phyloP scores from a whole-genome alignment of 2,329 filamentous ascomycete species.

The Penicillium paneum region DNA sequence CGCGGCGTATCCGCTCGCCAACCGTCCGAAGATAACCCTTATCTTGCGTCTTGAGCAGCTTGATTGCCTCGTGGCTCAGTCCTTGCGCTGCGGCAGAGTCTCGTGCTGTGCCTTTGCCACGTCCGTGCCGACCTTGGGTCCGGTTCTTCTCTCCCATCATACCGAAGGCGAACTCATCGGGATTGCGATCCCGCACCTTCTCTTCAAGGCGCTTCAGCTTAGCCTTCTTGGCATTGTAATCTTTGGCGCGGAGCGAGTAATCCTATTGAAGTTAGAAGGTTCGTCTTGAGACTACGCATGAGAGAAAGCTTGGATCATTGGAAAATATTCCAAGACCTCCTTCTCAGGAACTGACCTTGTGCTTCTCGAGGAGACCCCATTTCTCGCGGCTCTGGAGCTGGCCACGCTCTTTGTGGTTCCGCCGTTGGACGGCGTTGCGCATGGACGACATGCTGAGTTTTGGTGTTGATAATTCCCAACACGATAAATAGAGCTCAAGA shows the following conservation, averaged over 20 bases:
- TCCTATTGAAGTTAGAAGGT: conserved; percentile 42
- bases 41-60: conserved; percentile 65
- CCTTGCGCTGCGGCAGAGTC: conserved; percentile 42
- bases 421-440: conserved; percentile 67
- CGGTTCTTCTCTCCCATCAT: conserved; percentile 56
- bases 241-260: conserved; percentile 62
- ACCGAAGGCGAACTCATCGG: conserved; percentile 64
- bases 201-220: conserved; percentile 58
- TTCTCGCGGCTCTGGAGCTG: conserved; percentile 79
- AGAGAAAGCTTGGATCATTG: not conserved
- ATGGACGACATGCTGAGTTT: conserved; percentile 53
- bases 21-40: conserved; percentile 59
- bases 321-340: not conserved
- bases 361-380: conserved; percentile 91
- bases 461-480: not conserved
- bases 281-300: not conserved
- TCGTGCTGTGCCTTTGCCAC: conserved; percentile 36
- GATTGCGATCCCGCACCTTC: conserved; percentile 60
- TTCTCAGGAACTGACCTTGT: conserved; percentile 60
- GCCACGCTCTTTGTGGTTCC: conserved; percentile 84
- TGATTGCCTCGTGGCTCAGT: conserved; percentile 57
- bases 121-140: conserved; percentile 41
- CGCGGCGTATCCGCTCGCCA: conserved; percentile 53
- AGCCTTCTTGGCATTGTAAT: conserved; percentile 61
- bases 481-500: not conserved